Base-by-base conservation (phyloP, 2,329 filamentous ascomycete species). In the Fusarium sambucinum region DNA sequence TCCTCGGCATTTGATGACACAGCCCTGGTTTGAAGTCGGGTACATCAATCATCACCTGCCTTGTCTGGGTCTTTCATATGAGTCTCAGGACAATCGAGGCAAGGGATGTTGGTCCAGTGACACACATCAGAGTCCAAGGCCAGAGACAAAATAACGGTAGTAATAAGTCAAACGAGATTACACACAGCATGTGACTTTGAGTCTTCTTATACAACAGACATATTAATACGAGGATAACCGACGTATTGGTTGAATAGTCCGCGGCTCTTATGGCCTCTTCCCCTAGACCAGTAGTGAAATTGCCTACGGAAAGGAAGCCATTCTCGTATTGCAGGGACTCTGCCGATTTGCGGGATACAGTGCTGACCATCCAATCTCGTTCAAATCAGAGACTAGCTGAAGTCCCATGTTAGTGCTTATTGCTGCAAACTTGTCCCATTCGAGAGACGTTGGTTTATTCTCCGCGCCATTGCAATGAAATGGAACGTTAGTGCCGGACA, bases 391-490 rank as follows among this genome's bases (percentile, higher is more conserved):
- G 16, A 33, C 35, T 47, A 12, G n/a, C 25, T 41, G 25, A 21
- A 35, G 32, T 60, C 46, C 46, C 44, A 33, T 50, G 54, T 42
- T 67, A 67, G 52, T 63, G 57, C 63, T 63, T 41, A 66, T 47
- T 47, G 35, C 32, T 38, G 40, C 32, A 29, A 41, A 57, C 47
- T 37, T 32, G 30, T 40, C 33, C 61, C 47, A 27, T 66, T 33
- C 44, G 19, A 41, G 25, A 66, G 11, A 38, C 6, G 12, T 37
- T 13, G 12, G 35, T 38, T 50, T 19, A 79, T 84, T 11, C 80
- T 85, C 17, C 80, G 81, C 51, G 53, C 62, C 30, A 52, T 65
- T 55, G 42, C 35, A 25, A 47, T 40, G 27, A 27, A 35, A 50
- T 50, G 52, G 23, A 47, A 44, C 53, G 38, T 47, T 56, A 54